Conservation (phyloP, 2,329 filamentous ascomycete genomes). For the Pseudogymnoascus sp. region DNA sequence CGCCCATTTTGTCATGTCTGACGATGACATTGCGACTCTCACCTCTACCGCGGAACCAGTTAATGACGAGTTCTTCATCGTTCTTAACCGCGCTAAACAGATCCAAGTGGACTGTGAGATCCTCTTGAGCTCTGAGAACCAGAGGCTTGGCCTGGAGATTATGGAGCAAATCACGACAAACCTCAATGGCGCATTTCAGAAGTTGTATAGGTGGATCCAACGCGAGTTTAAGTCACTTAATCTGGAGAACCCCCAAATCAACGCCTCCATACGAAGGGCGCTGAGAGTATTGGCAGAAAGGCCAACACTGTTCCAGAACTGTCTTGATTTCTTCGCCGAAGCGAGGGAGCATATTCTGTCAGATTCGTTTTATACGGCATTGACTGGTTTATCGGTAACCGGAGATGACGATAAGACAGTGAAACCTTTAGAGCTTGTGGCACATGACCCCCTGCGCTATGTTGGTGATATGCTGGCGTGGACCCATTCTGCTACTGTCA, state of each 20-base stretch:
- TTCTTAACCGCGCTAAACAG: constrained; percentile 72
- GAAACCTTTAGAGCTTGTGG: constrained; percentile 90
- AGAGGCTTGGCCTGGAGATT: constrained; percentile 79
- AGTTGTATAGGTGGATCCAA: constrained; percentile 92
- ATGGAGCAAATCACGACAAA: constrained; percentile 86
- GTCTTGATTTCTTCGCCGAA: constrained; percentile 87
- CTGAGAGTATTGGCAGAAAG: constrained; percentile 83
- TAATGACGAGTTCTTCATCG: constrained; percentile 74
- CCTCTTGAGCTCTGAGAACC: constrained; percentile 82
- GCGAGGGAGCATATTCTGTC: constrained; percentile 80
- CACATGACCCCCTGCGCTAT: constrained; percentile 86
- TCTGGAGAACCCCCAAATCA: constrained; percentile 90
- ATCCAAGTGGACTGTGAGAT: constrained; percentile 86
- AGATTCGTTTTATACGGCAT: constrained; percentile 79
- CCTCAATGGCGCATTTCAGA: constrained; percentile 86
- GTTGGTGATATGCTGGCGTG: constrained; percentile 97
- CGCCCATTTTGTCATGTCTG: constrained; percentile 75
- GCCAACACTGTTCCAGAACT: constrained; percentile 86
- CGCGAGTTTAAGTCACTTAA: constrained; percentile 88
- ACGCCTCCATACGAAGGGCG: constrained; percentile 72
- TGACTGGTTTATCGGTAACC: constrained; percentile 64
- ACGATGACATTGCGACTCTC: constrained; percentile 69
- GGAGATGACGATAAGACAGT: constrained; percentile 54
- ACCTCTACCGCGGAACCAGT: constrained; percentile 77
- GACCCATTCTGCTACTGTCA: constrained; percentile 90